Evolutionary conservation across 495 filamentous ascomycete species (phyloP).

Genomic region (Zalerion maritima): DNA sequence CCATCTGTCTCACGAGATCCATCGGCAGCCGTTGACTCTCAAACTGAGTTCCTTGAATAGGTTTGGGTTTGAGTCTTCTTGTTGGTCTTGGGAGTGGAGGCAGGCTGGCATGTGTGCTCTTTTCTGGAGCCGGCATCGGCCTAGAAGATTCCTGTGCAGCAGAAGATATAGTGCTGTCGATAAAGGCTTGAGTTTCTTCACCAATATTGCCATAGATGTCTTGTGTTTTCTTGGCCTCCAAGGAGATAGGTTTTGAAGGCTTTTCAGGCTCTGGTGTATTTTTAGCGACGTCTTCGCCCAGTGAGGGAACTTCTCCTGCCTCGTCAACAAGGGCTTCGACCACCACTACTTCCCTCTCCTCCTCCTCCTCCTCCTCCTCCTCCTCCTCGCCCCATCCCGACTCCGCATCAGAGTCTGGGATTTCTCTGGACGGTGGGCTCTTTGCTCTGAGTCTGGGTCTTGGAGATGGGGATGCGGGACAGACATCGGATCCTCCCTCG

Average conservation of each 20-base stretch:
- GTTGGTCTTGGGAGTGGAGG: constrained; percentile 6
- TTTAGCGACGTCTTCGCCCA: constrained; percentile 10
- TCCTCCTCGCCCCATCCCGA: constrained; percentile 10
- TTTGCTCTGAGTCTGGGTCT: no score
- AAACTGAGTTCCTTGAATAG: constrained; percentile 16
- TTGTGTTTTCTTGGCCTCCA: constrained; percentile 8
- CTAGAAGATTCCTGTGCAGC: constrained; percentile 2
- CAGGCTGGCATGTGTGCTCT: constrained; percentile 3
- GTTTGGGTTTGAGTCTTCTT: constrained; percentile 5
- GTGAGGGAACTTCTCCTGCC: constrained; percentile 9
- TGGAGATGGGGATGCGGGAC: no score
- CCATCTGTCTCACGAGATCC: constrained; percentile 25
- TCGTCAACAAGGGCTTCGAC: constrained; percentile 2
- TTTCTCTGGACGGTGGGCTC: constrained; percentile 16
- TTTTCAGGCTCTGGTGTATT: constrained; percentile 10
- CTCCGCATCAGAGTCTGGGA: constrained; percentile 30
- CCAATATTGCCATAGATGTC: constrained; percentile 22
- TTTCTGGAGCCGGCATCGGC: constrained; percentile 1
- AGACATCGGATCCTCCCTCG: constrained; percentile 5
- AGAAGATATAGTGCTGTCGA: constrained; percentile 3
- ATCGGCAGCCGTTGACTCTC: constrained; percentile 37
- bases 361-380: constrained; percentile 14
- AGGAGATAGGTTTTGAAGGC: constrained; percentile 4
- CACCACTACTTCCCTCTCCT: constrained; percentile 5
- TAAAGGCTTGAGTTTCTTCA: constrained; percentile 16